phyloP scores from a whole-genome alignment of 176 grass and related monocot genomes.

The Bolboschoenus planiculmis region DNA sequence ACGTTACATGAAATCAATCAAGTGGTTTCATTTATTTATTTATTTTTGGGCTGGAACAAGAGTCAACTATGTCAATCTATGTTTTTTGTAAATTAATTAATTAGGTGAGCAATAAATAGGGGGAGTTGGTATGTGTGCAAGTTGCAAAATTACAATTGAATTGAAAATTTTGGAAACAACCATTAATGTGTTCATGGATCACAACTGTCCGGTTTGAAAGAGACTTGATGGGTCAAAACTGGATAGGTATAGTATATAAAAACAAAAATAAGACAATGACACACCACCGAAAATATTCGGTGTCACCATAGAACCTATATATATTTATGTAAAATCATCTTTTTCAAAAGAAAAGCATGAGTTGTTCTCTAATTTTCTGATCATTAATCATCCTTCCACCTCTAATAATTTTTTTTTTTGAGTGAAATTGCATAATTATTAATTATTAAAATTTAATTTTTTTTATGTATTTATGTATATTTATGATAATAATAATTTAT shows the following conservation, averaged over 20 bases:
- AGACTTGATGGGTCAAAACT: background rate
- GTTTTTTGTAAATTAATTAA: background rate
- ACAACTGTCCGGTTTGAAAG: background rate
- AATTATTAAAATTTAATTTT: too few species aligned
- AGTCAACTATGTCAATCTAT: background rate
- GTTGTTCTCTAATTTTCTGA: background rate
- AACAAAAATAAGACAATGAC: background rate
- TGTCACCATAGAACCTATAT: background rate
- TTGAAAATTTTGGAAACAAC: background rate
- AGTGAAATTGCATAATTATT: too few species aligned
- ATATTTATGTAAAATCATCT: background rate
- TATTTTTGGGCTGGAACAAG: background rate
- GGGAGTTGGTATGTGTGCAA: background rate
- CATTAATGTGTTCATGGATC: background rate
- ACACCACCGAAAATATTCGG: background rate
- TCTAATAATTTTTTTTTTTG: too few species aligned
- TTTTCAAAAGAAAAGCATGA: background rate
- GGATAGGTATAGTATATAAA: background rate
- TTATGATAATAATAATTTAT: too few species aligned
- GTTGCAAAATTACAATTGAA: constrained; percentile 3
- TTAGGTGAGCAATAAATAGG: background rate
- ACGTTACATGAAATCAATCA: background rate
- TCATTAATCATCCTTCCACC: background rate
- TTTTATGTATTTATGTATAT: too few species aligned
- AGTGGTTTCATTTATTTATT: too few species aligned